Conservation (phyloP, 352 stramenopile species). For the Globisporangium iwayamae region DNA sequence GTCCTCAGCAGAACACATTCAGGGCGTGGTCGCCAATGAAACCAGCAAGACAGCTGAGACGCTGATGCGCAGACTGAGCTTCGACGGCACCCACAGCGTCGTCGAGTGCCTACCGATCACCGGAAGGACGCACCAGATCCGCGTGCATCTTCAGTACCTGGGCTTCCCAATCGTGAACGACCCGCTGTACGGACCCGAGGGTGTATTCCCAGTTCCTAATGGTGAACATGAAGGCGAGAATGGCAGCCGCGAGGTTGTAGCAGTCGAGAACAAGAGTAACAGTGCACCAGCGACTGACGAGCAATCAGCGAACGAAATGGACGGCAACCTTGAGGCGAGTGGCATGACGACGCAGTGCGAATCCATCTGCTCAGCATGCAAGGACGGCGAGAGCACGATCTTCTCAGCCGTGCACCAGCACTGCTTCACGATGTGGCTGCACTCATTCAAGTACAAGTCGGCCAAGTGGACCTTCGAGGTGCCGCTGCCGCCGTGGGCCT, state of each 20-base stretch:
- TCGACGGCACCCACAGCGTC: constrained; percentile 48
- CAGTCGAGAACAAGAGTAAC: not conserved
- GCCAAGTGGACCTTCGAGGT: constrained; percentile 35
- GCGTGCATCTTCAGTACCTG: constrained; percentile 89
- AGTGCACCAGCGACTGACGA: not conserved
- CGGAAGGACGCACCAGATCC: constrained; percentile 94
- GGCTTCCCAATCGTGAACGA: constrained; percentile 93
- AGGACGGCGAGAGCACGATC: constrained; percentile 9
- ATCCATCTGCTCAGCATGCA: constrained; percentile 21
- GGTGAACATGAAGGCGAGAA: not conserved
- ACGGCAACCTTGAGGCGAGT: not conserved
- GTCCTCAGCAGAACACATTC: constrained; percentile 16
- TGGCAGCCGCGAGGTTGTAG: not conserved
- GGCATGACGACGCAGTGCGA: not conserved
- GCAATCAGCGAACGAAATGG: not conserved
- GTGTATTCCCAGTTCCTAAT: not conserved
- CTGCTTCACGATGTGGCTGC: constrained; percentile 39
- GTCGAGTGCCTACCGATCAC: constrained; percentile 89
- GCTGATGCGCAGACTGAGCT: constrained; percentile 25
- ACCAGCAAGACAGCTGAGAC: constrained; percentile 36
- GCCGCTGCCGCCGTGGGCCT: constrained; percentile 36
- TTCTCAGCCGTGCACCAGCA: constrained; percentile 21
- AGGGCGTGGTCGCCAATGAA: constrained; percentile 13
- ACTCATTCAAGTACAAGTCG: constrained; percentile 51
- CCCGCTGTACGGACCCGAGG: constrained; percentile 84